phyloP scores from a whole-genome alignment of 1,139 yeast genomes.

The Saccharomycopsis phalli region DNA sequence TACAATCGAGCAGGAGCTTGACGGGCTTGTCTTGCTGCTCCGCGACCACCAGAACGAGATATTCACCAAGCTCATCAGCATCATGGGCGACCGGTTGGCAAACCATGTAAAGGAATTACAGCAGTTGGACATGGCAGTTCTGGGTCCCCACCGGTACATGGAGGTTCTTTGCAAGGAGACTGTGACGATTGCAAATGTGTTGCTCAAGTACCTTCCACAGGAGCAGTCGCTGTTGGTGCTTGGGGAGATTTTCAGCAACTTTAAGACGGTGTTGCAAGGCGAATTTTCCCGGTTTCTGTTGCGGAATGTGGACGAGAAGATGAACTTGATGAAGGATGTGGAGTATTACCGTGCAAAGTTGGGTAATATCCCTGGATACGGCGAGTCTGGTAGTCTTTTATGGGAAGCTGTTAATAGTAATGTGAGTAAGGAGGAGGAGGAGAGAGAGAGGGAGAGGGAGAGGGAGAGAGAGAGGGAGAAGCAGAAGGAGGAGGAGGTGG shows the following conservation, averaged over 20 bases:
- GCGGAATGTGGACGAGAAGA: constrained; percentile 42
- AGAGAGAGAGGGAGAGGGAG: constrained; percentile 10
- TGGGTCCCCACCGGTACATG: constrained; percentile 54
- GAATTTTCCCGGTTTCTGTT: constrained; percentile 38
- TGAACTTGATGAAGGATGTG: constrained; percentile 50
- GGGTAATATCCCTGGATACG: constrained; percentile 53
- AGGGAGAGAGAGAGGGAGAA: constrained; percentile 2
- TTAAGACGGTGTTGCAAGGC: constrained; percentile 47
- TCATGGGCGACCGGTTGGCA: constrained; percentile 59
- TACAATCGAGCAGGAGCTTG: constrained; percentile 33
- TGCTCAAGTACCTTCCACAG: constrained; percentile 50
- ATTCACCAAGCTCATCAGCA: constrained; percentile 54
- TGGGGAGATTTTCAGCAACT: constrained; percentile 51
- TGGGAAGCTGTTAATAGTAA: constrained; percentile 57
- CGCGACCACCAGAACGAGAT: constrained; percentile 59
- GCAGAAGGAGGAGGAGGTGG: constrained; percentile 22
- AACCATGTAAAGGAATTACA: constrained; percentile 40
- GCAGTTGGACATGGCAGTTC: constrained; percentile 28
- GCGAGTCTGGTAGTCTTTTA: constrained; percentile 55
- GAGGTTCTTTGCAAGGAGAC: constrained; percentile 61
- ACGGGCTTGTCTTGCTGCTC: constrained; percentile 29
- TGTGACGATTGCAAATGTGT: constrained; percentile 49
- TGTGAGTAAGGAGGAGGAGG: constrained; percentile 26
- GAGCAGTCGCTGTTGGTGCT: constrained; percentile 40
- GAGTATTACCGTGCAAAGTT: constrained; percentile 56